These are phyloP conservation scores for Pinus albicaulis DNA, from an alignment of 75 land plant species.

Conservation along the genomic window DNA sequence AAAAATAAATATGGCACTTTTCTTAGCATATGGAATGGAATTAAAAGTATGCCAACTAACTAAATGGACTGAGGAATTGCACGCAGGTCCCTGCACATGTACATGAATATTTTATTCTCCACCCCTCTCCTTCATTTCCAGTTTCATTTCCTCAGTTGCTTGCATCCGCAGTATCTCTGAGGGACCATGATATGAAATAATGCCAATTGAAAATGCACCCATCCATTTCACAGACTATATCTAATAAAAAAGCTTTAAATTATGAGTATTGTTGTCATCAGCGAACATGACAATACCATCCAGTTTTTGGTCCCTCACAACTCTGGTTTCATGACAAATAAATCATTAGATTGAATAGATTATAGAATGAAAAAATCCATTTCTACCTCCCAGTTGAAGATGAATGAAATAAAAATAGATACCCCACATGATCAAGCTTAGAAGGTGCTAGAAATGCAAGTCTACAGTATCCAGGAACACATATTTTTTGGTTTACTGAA, in stretches of 20 bases:
- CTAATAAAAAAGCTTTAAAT: conserved; percentile 80
- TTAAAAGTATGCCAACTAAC: conserved; percentile 78
- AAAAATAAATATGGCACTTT: conserved; percentile 34
- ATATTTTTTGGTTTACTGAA: not conserved
- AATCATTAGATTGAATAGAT: not conserved
- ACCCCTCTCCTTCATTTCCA: conserved; percentile 12
- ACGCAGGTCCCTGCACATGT: conserved; percentile 87
- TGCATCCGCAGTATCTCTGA: conserved; percentile 14
- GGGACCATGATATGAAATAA: conserved; percentile 45
- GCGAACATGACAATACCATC: conserved; percentile 89
- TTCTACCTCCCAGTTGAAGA: not conserved
- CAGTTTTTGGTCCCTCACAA: conserved; percentile 60
- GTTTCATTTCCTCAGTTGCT: not conserved
- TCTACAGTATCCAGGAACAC: not conserved
- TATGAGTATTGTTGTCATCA: conserved; percentile 90
- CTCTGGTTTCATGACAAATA: conserved; percentile 24
- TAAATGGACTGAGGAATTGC: conserved; percentile 60
- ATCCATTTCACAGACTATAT: conserved; percentile 80
- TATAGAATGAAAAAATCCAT: conserved; percentile 4
- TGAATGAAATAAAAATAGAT: not conserved
- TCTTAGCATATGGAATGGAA: conserved; percentile 36
- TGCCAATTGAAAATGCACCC: conserved; percentile 80
- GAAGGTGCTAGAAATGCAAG: not conserved
- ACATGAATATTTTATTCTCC: conserved; percentile 15
- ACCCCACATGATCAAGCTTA: not conserved